These are phyloP conservation scores for Dactylellina leptospora DNA, from an alignment of 2,329 filamentous ascomycete genomes.

Conservation along the genomic window DNA sequence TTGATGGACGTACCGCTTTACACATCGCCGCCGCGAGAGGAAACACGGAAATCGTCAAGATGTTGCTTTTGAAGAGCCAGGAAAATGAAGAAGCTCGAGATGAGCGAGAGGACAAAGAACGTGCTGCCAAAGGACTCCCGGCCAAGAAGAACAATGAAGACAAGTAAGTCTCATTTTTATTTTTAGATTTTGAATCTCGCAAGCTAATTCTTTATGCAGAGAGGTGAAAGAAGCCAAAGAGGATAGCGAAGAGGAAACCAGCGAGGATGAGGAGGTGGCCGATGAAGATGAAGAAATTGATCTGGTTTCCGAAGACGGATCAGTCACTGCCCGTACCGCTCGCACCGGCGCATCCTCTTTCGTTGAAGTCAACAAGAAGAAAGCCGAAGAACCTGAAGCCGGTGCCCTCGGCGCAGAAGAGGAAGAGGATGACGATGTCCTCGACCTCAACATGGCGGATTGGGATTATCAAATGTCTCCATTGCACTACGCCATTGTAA, in stretches of 20 bases:
- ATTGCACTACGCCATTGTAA: constrained; percentile 79
- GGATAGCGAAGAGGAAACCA: constrained; percentile 58
- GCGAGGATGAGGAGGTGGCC: constrained; percentile 59
- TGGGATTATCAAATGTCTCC: constrained; percentile 72
- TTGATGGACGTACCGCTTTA: constrained; percentile 82
- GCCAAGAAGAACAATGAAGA: constrained; percentile 56
- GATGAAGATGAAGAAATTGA: constrained; percentile 64
- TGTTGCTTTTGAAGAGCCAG: constrained; percentile 76
- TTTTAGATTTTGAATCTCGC: neutral
- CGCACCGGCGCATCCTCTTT: constrained; percentile 43
- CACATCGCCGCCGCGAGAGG: constrained; percentile 80
- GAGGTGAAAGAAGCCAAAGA: constrained; percentile 55
- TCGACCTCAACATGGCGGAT: constrained; percentile 77
- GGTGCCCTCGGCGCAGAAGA: constrained; percentile 61
- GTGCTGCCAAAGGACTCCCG: constrained; percentile 55
- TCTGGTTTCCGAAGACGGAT: constrained; percentile 58
- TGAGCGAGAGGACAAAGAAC: constrained; percentile 66
- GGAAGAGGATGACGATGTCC: constrained; percentile 79
- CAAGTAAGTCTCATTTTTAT: constrained; percentile 14
- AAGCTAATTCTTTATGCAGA: neutral
- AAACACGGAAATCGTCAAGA: constrained; percentile 72
- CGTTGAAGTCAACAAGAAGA: constrained; percentile 58
- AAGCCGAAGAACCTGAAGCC: constrained; percentile 63
- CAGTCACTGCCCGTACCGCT: constrained; percentile 30
- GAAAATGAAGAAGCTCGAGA: constrained; percentile 75